Base-by-base conservation (phyloP, 1,284 basidiomycete species). In the Apiotrichum gracile region DNA sequence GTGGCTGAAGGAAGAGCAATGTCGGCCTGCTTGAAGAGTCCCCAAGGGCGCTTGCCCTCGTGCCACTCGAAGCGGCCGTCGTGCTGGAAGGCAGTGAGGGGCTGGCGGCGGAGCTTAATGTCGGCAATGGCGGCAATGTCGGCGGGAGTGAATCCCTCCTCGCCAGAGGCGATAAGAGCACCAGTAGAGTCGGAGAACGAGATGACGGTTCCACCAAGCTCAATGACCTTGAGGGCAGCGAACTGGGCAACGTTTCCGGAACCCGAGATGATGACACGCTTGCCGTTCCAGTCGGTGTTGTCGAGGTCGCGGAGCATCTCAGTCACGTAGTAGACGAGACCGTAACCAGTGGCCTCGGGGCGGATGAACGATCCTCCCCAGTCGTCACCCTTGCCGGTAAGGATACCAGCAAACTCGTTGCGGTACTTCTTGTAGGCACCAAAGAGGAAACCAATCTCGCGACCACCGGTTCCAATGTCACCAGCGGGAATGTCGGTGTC, bases 401-500 rank as follows among this genome's bases (percentile, higher is more conserved):
- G 80, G 72, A 89, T 76, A 74, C 87, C 87, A 52, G 81, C 78
- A 72, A 84, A 88, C 77, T 88, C 85, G 76, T 88, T 87, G 61
- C 80, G 77, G 70, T 84, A 76, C 71, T 82, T 82, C 78, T 85
- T 87, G 82, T 88, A 88, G 47, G 83, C 83, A 58, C 85, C 84
- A 64, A 85, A 86, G 69, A 85, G 75, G 80, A 77, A 86, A 35
- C 82, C 85, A 55, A 85, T 82, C 76, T 86, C 86, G 61, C 85
- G 80, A 38, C 79, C 84, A 63, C 85, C 85, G 61, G 79, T 79
- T 63, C 80, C 80, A 63, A 88, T 88, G 68, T 88, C 86, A 62
- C 86, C 86, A 60, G 86, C 86, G 63, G 86, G 86, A 54, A 89
- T 85, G 75, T 89, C 87, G 55, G 85, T 87, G 78, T 87, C 82